Conservation (phyloP, 1,284 basidiomycete species). For the Cutaneotrichosporon curvatum region DNA sequence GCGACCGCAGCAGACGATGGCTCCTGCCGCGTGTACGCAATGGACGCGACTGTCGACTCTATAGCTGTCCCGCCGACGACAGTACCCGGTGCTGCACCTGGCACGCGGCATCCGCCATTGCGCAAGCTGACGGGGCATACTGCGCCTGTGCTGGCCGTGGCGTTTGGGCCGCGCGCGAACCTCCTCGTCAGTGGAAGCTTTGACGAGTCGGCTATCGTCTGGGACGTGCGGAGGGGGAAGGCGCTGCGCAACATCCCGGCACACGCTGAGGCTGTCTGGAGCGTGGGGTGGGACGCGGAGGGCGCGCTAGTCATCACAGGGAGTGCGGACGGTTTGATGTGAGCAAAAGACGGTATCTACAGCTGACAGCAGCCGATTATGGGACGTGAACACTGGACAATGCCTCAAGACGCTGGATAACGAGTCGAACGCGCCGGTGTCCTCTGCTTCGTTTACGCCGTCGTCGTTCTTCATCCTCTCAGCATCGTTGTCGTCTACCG, state of each 20-base stretch:
- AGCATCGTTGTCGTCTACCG: slow-evolving; percentile 83
- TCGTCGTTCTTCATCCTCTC: slow-evolving; percentile 82
- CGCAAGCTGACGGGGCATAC: slow-evolving; percentile 72
- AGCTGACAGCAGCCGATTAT: slow-evolving; percentile 64
- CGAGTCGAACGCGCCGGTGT: slow-evolving; percentile 87
- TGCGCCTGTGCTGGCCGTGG: slow-evolving; percentile 86
- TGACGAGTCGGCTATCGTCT: slow-evolving; percentile 89
- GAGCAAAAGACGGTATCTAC: slow-evolving; percentile 35
- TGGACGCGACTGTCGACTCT: slow-evolving; percentile 4
- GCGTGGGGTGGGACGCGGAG: slow-evolving; percentile 86
- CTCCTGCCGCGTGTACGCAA: slow-evolving; percentile 8
- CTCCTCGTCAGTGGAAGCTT: slow-evolving; percentile 85
- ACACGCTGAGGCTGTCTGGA: slow-evolving; percentile 93
- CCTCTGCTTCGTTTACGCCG: slow-evolving; percentile 64
- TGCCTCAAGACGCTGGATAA: slow-evolving; percentile 96
- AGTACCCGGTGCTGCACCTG: neutral
- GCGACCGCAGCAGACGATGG: slow-evolving; percentile 83
- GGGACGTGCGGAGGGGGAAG: slow-evolving; percentile 84
- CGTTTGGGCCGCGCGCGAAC: slow-evolving; percentile 82
- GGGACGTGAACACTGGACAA: slow-evolving; percentile 94
- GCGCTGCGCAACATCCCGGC: slow-evolving; percentile 78
- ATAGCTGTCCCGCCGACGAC: no score
- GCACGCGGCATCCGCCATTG: slow-evolving; percentile 12
- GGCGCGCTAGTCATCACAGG: slow-evolving; percentile 89
- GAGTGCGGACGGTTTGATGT: slow-evolving; percentile 96